Evolutionary conservation across 2,329 filamentous ascomycete species (phyloP), one percentile per base, ranked within the genome.

Genomic region (Pleochaeta shiraiana): DNA sequence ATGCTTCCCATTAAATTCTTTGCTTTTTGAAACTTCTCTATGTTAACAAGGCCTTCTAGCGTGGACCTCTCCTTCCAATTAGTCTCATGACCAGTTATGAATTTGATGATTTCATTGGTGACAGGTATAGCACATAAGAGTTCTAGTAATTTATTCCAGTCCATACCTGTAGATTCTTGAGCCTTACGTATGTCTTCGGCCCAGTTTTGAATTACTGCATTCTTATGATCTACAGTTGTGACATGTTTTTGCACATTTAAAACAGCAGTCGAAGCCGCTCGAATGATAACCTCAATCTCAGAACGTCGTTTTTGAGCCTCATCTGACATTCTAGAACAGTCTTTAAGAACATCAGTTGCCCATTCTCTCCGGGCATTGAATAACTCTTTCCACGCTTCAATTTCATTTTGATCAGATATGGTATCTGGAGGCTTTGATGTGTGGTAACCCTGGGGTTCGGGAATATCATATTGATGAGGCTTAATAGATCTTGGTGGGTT

Each of bases 321-420:
- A 63, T 78, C 76, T 63, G 84, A 83, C 77, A 90, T 85, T 62
- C 77, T 77, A 62, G 78, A 78, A 69, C 88, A 92, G 68, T 86
- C 84, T 30, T 85, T 82, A 6, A 86, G 80, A 37, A 95, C 76
- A 45, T 79, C 79, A 64, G 85, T 76, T 0, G 90, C 87, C 93
- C 93, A 98, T 69, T 81, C 79, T 70, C 86, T 83, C 66, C 93
- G 85, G 65, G 85, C 81, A 73, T 85, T 86, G 77, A 93, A 96
- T 26, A 97, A 79, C 55, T 85, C 83, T 73, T 90, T 88, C 92
- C 93, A 98, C 82, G 90, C 86, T 70, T 85, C 80, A 64, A 96
- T 79, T 67, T 90, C 86, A 66, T 86, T 88, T 67, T 89, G 85
- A 71, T 91, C 84, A 53, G 85, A 79, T 69, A 95, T 86, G 50